These are phyloP conservation scores for Exophiala bonariae DNA, from an alignment of 2,329 filamentous ascomycete genomes.

Conservation along the genomic window DNA sequence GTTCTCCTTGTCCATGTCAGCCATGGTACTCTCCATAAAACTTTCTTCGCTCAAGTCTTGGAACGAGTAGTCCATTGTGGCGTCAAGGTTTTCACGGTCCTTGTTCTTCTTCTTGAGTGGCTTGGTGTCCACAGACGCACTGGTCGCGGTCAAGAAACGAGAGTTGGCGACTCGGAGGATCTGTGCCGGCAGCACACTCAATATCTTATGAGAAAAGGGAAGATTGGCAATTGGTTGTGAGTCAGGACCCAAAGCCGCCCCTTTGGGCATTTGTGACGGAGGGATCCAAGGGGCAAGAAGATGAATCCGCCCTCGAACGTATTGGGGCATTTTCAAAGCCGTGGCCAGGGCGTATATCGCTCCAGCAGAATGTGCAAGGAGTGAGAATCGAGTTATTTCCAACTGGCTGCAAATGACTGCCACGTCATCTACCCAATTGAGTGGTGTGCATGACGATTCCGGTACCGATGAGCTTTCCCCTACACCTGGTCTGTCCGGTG, in stretches of 20 bases:
- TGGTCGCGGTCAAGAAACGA: conserved; percentile 90
- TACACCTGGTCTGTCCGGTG: conserved; percentile 88
- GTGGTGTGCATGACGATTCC: conserved; percentile 78
- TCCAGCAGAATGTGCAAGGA: conserved; percentile 92
- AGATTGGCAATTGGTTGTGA: conserved; percentile 79
- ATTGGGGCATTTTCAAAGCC: conserved; percentile 90
- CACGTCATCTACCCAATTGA: conserved; percentile 93
- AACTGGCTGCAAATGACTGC: conserved; percentile 89
- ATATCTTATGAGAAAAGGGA: conserved; percentile 85
- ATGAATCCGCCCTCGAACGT: conserved; percentile 91
- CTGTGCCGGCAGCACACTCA: conserved; percentile 84
- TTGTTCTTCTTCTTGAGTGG: conserved; percentile 26
- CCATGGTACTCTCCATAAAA: conserved; percentile 5
- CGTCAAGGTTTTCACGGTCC: conserved; percentile 15
- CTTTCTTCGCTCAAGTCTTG: conserved; percentile 15
- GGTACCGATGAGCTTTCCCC: conserved; percentile 85
- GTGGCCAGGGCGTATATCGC: conserved; percentile 98
- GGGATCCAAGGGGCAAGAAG: conserved; percentile 96
- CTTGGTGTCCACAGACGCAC: conserved; percentile 36
- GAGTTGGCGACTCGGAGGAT: conserved; percentile 93
- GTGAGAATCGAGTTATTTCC: conserved; percentile 92
- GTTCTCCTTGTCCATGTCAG: conserved; percentile 13
- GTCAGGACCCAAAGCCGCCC: conserved; percentile 59
- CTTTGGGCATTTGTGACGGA: conserved; percentile 75
- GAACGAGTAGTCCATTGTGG: conserved; percentile 9